Evolutionary conservation across 441 rosid species (phyloP), one percentile per base, ranked within the genome.

Genomic region (Pelargonium cotyledonis): DNA sequence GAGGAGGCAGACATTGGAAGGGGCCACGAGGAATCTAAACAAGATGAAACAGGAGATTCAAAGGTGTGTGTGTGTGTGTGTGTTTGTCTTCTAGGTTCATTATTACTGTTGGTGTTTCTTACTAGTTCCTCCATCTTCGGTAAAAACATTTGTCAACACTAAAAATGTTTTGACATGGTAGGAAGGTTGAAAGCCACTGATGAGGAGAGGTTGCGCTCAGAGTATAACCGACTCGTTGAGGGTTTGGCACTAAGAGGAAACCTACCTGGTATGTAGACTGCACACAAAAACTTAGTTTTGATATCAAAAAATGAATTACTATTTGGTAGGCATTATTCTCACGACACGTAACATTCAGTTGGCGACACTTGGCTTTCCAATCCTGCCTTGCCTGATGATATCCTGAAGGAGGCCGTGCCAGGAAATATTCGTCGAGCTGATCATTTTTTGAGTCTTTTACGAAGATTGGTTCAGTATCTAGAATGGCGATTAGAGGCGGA

Each of bases 181-280:
- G 97, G 94, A 91, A 94, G 99, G 97, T 94, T 91, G 87, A 91
- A 89, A 90, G 88, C 90, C 82, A 86, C 95, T 46, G 97, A 94
- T 82, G 96, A 89, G 40, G 83, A 88, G 73, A 85, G 97, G 77
- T 73, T 94, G 79, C 96, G 86, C 74, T 88, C 96, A 75, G 99
- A 94, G 82, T 94, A 94, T 75, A 87, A 80, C 76, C 85, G 95
- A 47, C 89, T 94, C 63, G 94, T 94, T 73, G 91, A 94, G 73
- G 99, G 97, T 76, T 83, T 94, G 82, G 97, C 97, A 67, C 78
- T 65, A 58, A 86, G 99, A 82, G 92, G 95, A 80, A 85, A 87
- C 83, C 85, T 91, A 53, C 76, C 83, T 70, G 84, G 97, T 91
- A 82, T 72, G 83, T 80, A 29, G 71, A 74, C 66, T 19, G 57